Percentiles rank a stretch among this genome's conserved stretches.
phyloP scores from a whole-genome alignment of 768 basidiomycete genomes.

The Basidioascus undulatus region DNA sequence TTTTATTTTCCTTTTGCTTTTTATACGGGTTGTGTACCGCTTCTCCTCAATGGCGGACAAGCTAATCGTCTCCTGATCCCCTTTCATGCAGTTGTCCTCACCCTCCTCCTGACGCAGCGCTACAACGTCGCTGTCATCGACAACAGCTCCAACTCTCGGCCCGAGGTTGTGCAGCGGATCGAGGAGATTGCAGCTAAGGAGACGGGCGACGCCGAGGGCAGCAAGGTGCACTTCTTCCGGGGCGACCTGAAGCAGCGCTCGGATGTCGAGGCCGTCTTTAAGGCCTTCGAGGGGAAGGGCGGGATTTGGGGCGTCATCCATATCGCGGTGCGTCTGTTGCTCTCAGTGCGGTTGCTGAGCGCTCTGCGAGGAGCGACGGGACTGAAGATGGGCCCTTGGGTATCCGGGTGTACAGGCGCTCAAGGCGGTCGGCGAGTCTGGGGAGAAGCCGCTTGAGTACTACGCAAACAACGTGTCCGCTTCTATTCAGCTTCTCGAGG shows the following conservation, averaged over 20 bases:
- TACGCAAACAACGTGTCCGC: conserved; percentile 85
- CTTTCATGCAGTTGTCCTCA: too few species aligned
- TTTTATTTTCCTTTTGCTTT: too few species aligned
- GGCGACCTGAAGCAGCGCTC: conserved; percentile 53
- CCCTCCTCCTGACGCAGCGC: too few species aligned
- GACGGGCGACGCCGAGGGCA: too few species aligned
- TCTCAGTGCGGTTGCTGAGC: neutral
- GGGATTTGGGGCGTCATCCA: conserved; percentile 94
- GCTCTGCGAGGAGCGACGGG: neutral
- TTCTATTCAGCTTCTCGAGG: conserved; percentile 25
- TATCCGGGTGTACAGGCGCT: conserved; percentile 35
- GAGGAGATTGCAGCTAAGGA: too few species aligned
- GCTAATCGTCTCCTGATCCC: too few species aligned
- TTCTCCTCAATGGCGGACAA: too few species aligned
- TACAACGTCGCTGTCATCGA: too few species aligned
- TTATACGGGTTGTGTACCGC: too few species aligned
- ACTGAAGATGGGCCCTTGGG: neutral
- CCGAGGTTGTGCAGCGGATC: too few species aligned
- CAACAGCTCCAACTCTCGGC: too few species aligned
- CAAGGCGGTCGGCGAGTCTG: conserved; percentile 94
- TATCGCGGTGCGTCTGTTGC: conserved; percentile 43
- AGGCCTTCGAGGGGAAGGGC: conserved; percentile 49
- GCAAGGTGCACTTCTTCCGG: conserved; percentile 39
- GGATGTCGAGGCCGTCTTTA: conserved; percentile 54
- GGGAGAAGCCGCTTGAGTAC: conserved; percentile 75